Evolutionary conservation across 306 rosid genomes (phyloP).

Genomic region (Cicer cuneatum): DNA sequence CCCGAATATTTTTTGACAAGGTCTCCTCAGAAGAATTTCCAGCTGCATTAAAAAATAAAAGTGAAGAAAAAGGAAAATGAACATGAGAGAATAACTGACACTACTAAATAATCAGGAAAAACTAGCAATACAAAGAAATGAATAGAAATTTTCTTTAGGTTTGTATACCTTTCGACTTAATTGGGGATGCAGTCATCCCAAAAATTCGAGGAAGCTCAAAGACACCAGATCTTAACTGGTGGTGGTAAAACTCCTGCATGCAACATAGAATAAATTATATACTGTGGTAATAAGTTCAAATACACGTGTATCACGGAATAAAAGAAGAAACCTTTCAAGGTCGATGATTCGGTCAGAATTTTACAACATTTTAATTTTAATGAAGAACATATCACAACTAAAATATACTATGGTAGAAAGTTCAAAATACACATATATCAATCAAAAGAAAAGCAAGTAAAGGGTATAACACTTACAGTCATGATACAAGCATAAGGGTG

Average conservation of each 20-base stretch:
- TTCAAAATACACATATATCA: conserved; percentile 5
- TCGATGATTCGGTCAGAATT: no score
- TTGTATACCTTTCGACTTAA: conserved; percentile 76
- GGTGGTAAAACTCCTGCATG: conserved; percentile 83
- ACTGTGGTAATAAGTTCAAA: conserved; percentile 21
- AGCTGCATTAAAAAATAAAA: conserved; percentile 49
- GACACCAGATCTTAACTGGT: conserved; percentile 46
- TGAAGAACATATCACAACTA: not conserved
- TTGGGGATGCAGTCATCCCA: conserved; percentile 95
- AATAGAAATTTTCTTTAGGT: conserved; percentile 1
- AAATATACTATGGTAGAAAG: conserved; percentile 16
- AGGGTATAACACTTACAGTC: conserved; percentile 62
- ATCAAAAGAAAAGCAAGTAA: not conserved
- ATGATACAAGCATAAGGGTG: conserved; percentile 77
- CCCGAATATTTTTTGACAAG: conserved; percentile 55
- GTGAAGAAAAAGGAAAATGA: conserved; percentile 28
- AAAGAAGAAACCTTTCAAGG: no score
- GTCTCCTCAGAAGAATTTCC: conserved; percentile 53
- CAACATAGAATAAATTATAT: conserved; percentile 1
- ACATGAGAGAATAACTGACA: conserved; percentile 9
- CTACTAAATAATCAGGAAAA: not conserved
- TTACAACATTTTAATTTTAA: no score
- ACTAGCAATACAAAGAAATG: conserved; percentile 13
- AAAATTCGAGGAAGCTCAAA: conserved; percentile 73
- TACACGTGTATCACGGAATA: not conserved